Evolutionary conservation across 2,329 filamentous ascomycete genomes (phyloP), one percentile per base, ranked within the genome.

Genomic region (Claviceps purpurea): DNA sequence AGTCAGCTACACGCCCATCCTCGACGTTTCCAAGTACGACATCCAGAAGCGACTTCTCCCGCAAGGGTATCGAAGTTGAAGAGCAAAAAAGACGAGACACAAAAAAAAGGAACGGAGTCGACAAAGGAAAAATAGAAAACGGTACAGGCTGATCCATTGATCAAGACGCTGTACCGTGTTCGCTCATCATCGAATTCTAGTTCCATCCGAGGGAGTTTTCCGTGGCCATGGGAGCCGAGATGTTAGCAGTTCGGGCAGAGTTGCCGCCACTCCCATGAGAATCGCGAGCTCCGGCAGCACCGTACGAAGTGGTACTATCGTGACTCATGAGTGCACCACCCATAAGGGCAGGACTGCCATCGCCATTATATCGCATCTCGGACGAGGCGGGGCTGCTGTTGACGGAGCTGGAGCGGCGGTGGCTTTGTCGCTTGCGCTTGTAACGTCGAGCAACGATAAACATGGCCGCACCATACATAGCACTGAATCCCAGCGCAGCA

Each of bases 191-290:
- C 42, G 26, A 57, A 40, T 50, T 38, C 57, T 67, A 96, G 74
- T 94, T 95, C 90, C 90, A 96, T 62, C 90, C 90, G 58, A 96
- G 79, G 50, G 89, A 95, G 76, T 96, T 96, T 73, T 94, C 89
- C 3, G 89, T 85, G 68, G 90, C 90, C 57, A 95, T 86, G 3
- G 90, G 90, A 38, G 88, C 87, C 56, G 87, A 94, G 65, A 96
- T 95, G 68, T 84, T 75, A 44, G 76, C 75, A 3, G 76, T 79
- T 47, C 78, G 73, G 22, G 68, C 76, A 50, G 72, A 74, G 59
- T 75, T 68, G 50, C 72, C 73, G 55, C 85, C 85, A 64, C 86
- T 90, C 59, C 77, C 79, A 51, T 84, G 80, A 60, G 79, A 82
- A 65, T 81, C 75, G 52, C 70, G 72, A 24, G 68, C 76, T 54